Conservation (phyloP, 2,329 filamentous ascomycete species). For the Ophiostoma ulmi region DNA sequence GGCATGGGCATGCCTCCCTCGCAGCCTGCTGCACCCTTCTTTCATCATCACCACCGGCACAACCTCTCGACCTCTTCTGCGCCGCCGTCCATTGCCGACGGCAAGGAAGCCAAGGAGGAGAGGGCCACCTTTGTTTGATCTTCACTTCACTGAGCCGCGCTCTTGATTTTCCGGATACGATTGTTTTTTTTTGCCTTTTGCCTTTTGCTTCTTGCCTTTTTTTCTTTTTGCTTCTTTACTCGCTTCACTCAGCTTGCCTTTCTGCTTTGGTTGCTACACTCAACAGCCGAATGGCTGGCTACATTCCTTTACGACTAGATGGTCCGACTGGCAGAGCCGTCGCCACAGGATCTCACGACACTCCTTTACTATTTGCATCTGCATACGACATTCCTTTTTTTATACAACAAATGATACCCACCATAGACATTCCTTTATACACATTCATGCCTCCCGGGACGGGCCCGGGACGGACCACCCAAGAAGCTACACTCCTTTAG, state of each 20-base stretch:
- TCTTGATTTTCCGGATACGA: not conserved
- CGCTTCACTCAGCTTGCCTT: slow-evolving; percentile 25
- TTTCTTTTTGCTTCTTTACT: slow-evolving; percentile 21
- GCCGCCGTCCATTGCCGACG: slow-evolving; percentile 33
- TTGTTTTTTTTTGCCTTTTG: not conserved
- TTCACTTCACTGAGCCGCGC: slow-evolving; percentile 18
- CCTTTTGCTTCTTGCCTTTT: not conserved
- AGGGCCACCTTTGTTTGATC: not conserved
- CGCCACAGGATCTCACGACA: slow-evolving; percentile 35
- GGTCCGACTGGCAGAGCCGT: slow-evolving; percentile 24
- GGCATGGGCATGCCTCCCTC: slow-evolving; percentile 35
- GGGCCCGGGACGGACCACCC: not conserved
- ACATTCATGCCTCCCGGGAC: not conserved
- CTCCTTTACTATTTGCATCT: slow-evolving; percentile 25
- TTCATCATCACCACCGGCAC: slow-evolving; percentile 38
- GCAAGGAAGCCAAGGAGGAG: slow-evolving; percentile 31
- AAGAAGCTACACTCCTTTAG: slow-evolving; percentile 33
- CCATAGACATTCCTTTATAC: slow-evolving; percentile 13
- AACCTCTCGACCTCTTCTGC: slow-evolving; percentile 35
- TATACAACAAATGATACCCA: slow-evolving; percentile 9
- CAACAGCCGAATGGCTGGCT: slow-evolving; percentile 23
- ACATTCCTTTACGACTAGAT: slow-evolving; percentile 25
- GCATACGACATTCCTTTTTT: not conserved
- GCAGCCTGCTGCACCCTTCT: slow-evolving; percentile 30
- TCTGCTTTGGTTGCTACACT: slow-evolving; percentile 27